Evolutionary conservation across 75 land plant genomes (phyloP), one percentile per base, ranked within the genome.

Genomic region (Pseudotsuga menziesii): DNA sequence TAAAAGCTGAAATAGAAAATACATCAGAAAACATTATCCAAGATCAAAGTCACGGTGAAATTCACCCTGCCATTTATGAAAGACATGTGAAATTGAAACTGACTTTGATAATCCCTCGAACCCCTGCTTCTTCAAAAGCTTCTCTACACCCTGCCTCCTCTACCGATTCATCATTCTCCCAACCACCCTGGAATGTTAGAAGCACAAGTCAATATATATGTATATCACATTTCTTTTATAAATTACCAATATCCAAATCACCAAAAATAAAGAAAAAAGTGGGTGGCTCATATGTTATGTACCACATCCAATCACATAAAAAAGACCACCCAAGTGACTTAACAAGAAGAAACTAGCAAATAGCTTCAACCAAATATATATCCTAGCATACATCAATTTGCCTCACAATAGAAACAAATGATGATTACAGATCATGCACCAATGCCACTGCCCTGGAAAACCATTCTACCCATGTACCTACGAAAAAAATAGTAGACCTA

Each of bases 81-180:
- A 20, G 23, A 73, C 56, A 39, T 60, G 16, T 17, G 17, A 74
- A 74, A 73, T 22, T n/a, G 29, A 55, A 48, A 57, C 75, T 25
- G n/a, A 85, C 87, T 82, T 83, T 70, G 48, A 85, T 25, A 22
- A 59, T 63, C 52, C 96, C 96, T 77, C 76, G 85, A 25, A 93
- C 94, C 56, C 96, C 93, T 13, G 96, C 96, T 79, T 93, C 96
- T 77, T 93, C 96, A 69, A 85, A 76, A 57, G 96, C 93, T 78
- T 93, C 96, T 19, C 96, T 90, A 56, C 84, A 77, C 52, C 94
- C 96, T 64, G 96, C 96, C 76, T 91, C 89, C 41, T 83, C 61
- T 25, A 84, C 83, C 58, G 94, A 86, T 71, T 93, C 96, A 75
- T 93, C 96, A 75, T 80, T 75, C 79, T 93, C 96, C 96, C 96